These are phyloP conservation scores for Fusarium sambucinum DNA, from an alignment of 2,329 filamentous ascomycete species.

Conservation along the genomic window DNA sequence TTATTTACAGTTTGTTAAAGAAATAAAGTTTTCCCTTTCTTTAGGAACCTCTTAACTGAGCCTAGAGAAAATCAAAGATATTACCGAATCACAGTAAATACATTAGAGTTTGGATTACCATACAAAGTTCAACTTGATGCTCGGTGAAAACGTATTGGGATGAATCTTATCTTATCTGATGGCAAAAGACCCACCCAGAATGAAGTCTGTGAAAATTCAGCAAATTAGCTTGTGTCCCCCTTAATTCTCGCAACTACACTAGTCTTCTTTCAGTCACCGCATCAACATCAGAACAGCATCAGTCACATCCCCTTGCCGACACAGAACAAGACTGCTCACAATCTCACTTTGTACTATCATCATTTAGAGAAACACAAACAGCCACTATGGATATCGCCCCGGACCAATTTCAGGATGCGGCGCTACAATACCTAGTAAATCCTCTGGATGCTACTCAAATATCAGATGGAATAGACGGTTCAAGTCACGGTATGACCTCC, in stretches of 20 bases:
- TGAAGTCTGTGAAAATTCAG: slow-evolving; percentile 25
- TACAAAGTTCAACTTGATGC: neutral
- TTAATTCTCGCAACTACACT: slow-evolving; percentile 10
- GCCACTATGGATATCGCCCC: neutral
- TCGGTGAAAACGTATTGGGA: neutral
- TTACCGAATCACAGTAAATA: neutral
- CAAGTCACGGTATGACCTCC: slow-evolving; percentile 17
- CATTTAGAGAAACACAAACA: fast-evolving
- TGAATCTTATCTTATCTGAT: slow-evolving; percentile 28
- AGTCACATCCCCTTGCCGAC: neutral
- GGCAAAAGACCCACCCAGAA: neutral
- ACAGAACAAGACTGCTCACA: neutral
- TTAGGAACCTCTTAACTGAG: neutral
- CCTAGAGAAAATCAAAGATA: neutral
- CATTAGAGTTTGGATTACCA: neutral
- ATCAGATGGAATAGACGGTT: slow-evolving; percentile 18
- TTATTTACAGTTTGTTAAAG: neutral
- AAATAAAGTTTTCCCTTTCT: neutral
- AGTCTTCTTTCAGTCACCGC: slow-evolving; percentile 28
- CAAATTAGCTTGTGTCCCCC: slow-evolving; percentile 12
- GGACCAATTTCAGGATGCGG: neutral
- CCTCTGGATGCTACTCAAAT: slow-evolving; percentile 1
- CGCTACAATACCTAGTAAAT: neutral
- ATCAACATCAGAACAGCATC: slow-evolving; percentile 5
- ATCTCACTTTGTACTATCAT: neutral